Evolutionary conservation across 2,329 filamentous ascomycete genomes (phyloP).

Genomic region (Myriosclerotinia scirpicola): DNA sequence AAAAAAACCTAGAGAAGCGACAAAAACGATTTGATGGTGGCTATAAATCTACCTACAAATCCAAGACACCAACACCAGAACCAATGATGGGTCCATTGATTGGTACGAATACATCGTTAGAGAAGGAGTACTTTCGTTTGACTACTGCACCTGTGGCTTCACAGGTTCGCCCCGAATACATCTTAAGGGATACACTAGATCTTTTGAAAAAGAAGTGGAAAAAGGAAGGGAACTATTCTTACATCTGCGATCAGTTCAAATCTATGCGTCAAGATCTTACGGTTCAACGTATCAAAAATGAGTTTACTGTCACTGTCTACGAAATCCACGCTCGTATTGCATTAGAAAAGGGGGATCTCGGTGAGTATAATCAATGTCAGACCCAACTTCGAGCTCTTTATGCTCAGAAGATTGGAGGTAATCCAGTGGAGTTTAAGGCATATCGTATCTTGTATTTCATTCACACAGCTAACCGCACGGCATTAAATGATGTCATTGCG

Average conservation of each 20-base stretch:
- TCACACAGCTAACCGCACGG: conserved; percentile 96
- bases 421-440: conserved; percentile 93
- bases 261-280: conserved; percentile 97
- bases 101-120: conserved; percentile 78
- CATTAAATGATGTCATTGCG: conserved; percentile 96
- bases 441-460: conserved; percentile 99
- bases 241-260: conserved; percentile 99
- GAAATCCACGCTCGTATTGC: conserved; percentile 97
- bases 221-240: conserved; percentile 88
- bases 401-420: conserved; percentile 80
- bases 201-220: conserved; percentile 93
- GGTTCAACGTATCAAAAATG: conserved; percentile 93
- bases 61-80: conserved; percentile 55
- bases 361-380: conserved; percentile 99
- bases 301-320: conserved; percentile 95
- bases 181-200: conserved; percentile 83
- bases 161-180: conserved; percentile 77
- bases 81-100: conserved; percentile 71
- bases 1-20: conserved; percentile 82
- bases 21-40: conserved; percentile 79
- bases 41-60: conserved; percentile 53
- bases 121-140: conserved; percentile 93
- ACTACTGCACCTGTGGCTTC: conserved; percentile 87
- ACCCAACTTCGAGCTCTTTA: conserved; percentile 95
- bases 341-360: conserved; percentile 95